Base-by-base conservation (phyloP, 148 eudicot species). In the Spergularia bocconei region DNA sequence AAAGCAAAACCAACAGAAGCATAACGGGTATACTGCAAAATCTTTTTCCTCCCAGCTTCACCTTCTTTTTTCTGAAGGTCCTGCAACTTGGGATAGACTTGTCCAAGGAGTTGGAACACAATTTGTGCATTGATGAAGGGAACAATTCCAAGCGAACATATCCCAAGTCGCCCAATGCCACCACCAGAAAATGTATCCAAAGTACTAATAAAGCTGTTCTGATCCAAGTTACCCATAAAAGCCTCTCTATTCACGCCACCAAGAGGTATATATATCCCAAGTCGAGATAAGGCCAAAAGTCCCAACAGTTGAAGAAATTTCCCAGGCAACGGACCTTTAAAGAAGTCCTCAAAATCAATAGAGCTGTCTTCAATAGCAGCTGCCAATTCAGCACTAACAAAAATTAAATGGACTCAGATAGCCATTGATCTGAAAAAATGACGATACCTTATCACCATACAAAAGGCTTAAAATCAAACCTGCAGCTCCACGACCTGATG, bases 341-440 rank as follows among this genome's bases (percentile, higher is more conserved):
- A 96, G 87, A 96, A 96, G 84, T 96, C 99, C 62, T 97, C 99
- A 67, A 96, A 84, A 82, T 92, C 98, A 72, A 96, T 91, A 70
- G 97, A 89, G 74, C 95, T 96, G 78, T 96, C 98, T 81, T 96
- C 99, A 82, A 96, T 96, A 58, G 99, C 93, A 88, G 99, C 99
- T 96, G 95, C 69, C 75, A 88, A 82, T 82, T 66, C 44, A 79
- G 74, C 83, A 83, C 84, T 71, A 71, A 79, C 63, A 81, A 76
- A 56, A 77, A 82, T 80, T 85, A 80, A 86, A 76, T 72, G 70
- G 77, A 63, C 82, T 78, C 65, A 82, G 79, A 75, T 61, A 75
- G 66, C 73, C 64, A 67, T 17, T 1, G 33, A 67, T 13, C 3
- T 21, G 57, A 59, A 51, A 51, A 36, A 63, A 63, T 52, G 29